Base-by-base conservation (phyloP, 768 basidiomycete species). In the Goffeauzyma gilvescens region DNA sequence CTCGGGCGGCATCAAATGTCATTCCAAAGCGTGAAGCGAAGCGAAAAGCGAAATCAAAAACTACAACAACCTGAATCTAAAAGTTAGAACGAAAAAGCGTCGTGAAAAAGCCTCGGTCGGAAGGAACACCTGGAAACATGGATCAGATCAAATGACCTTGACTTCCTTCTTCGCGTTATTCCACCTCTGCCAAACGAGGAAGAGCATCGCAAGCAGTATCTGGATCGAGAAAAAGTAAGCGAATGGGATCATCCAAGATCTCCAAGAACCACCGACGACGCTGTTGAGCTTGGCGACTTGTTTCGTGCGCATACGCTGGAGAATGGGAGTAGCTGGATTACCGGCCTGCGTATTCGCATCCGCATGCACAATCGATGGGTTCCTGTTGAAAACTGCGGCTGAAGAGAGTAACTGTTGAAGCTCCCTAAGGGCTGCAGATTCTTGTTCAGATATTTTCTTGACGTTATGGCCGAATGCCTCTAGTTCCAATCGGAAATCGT, bases 401-500 rank as follows among this genome's bases (percentile, higher is more conserved):
- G 3, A 6, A 28, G n/a, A 4, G 4, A 13, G 18, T 31, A 9
- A 41, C 21, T 17, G 3, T 41, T 15, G 14, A 9, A 25, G n/a
- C 9, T 3, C 25, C 18, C 15, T 20, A 13, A 22, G 8, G n/a
- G 14, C 5, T 2, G 12, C 2, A n/a, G 14, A 38, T 39, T 20
- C 12, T 26, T 26, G n/a, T 27, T n/a, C 47, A 13, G 12, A 31
- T 42, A 32, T 44, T 43, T 25, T 42, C 31, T 23, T 32, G 44
- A 25, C 32, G 20, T 39, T 40, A 13, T 40, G 15, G 5, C 38
- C 44, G 5, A 49, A 34, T 7, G 32, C n/a, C 10, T 30, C 15
- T 38, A 49, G 22, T 22, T 49, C 47, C 8, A 25, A 6, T 9
- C 42, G 24, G 6, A 49, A 31, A 26, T 44, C 42, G 15, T 44